Percentiles rank a stretch among this genome's conserved stretches.
phyloP scores from a whole-genome alignment of 2,329 filamentous ascomycete genomes.

The Berkeleyomyces rouxiae region DNA sequence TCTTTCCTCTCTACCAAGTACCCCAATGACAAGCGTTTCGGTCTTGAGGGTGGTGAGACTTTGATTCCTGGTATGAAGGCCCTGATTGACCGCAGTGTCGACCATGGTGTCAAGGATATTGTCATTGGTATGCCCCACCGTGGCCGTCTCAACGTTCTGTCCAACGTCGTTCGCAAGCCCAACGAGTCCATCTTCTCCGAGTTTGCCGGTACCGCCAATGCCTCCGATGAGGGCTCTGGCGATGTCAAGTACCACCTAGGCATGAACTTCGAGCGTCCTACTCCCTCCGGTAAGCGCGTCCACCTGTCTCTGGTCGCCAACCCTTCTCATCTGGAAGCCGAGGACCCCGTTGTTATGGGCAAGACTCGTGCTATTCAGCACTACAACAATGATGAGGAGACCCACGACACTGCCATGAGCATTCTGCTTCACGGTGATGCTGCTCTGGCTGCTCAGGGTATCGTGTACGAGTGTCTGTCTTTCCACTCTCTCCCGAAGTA shows the following conservation, averaged over 20 bases:
- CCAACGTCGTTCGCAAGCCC: conserved; percentile 96
- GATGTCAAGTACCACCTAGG: conserved; percentile 99
- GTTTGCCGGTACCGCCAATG: conserved; percentile 75
- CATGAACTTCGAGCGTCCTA: conserved; percentile 99
- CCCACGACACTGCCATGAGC: conserved; percentile 81
- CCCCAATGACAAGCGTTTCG: conserved; percentile 98
- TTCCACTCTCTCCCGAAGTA: conserved; percentile 93
- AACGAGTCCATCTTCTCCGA: conserved; percentile 99
- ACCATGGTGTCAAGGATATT: conserved; percentile 97
- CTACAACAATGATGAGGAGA: conserved; percentile 92
- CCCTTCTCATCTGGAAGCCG: conserved; percentile 92
- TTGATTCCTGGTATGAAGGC: conserved; percentile 99
- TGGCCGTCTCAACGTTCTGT: conserved; percentile 92
- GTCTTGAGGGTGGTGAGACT: conserved; percentile 91
- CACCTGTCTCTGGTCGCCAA: conserved; percentile 97
- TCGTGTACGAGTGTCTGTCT: conserved; percentile 96
- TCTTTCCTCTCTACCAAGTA: conserved; percentile 91
- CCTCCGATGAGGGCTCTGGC: conserved; percentile 87
- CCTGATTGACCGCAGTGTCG: conserved; percentile 91
- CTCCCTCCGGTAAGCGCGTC: conserved; percentile 96
- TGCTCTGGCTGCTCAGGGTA: conserved; percentile 87
- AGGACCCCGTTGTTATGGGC: conserved; percentile 92
- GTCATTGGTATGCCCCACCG: conserved; percentile 99
- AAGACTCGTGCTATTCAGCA: conserved; percentile 97
- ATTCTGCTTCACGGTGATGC: conserved; percentile 94